phyloP scores from a whole-genome alignment of 331 rosid species.

The Arachis monticola region DNA sequence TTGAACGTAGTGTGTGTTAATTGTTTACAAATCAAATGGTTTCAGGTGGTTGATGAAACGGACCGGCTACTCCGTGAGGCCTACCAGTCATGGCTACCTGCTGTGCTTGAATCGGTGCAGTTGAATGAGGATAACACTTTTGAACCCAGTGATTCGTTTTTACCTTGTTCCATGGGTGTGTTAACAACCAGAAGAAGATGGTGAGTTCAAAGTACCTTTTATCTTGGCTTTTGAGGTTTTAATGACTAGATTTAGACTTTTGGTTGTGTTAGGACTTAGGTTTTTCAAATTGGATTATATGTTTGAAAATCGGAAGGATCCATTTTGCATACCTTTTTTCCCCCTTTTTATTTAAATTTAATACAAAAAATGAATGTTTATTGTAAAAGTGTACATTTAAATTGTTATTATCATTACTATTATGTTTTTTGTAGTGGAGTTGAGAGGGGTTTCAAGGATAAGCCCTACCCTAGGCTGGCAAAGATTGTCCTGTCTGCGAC shows the following conservation, averaged over 20 bases:
- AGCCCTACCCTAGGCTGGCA: slow-evolving; percentile 75
- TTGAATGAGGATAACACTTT: slow-evolving; percentile 48
- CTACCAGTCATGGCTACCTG: slow-evolving; percentile 92
- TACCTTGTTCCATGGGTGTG: slow-evolving; percentile 55
- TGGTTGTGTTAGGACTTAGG: slow-evolving; percentile 12
- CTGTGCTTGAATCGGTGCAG: slow-evolving; percentile 66
- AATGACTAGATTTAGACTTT: neutral
- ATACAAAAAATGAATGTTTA: slow-evolving; percentile 5
- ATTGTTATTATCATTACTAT: neutral
- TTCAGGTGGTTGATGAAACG: slow-evolving; percentile 95
- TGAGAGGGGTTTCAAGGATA: slow-evolving; percentile 87
- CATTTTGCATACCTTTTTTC: neutral
- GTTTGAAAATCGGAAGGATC: slow-evolving; percentile 21
- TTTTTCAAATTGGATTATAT: neutral
- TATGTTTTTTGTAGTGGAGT: slow-evolving; percentile 60
- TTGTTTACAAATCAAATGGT: slow-evolving; percentile 40
- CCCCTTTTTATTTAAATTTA: neutral
- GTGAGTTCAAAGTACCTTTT: slow-evolving; percentile 57
- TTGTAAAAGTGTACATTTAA: too few species aligned
- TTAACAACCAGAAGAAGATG: slow-evolving; percentile 78
- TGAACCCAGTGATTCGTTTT: slow-evolving; percentile 50
- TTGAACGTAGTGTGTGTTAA: slow-evolving; percentile 28
- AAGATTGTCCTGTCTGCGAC: slow-evolving; percentile 95
- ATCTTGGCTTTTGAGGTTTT: slow-evolving; percentile 26
- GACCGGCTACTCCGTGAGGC: slow-evolving; percentile 89